Evolutionary conservation across 1,284 basidiomycete genomes (phyloP), one percentile per base, ranked within the genome.

Genomic region (Malassezia restricta): DNA sequence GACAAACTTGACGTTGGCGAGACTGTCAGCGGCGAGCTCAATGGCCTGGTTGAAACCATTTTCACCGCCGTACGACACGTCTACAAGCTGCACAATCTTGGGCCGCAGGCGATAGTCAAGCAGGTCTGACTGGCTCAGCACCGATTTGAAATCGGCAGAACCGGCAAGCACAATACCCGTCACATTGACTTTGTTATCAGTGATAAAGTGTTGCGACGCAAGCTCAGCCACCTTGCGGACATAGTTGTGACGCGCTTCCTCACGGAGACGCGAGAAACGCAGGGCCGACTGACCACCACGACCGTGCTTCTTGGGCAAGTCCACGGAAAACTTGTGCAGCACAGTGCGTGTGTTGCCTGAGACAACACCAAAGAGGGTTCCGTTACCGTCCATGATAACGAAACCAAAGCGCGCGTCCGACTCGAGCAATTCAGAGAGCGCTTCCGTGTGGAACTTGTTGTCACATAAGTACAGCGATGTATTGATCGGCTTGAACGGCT

Each of bases 241-340:
- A 74, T 99, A 99, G 77, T 98, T 99, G 83, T 98, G 92, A 52
- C 94, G 83, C 71, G 95, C 95, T 77, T 99, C 94, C 73, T 96
- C 94, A 75, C 94, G 87, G 54, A 99, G 83, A 82, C 94, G 92
- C 38, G 92, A 88, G 83, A 99, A 99, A 87, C 94, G 94, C 49
- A 98, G 80, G 29, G 94, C 94, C 56, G 94, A 99, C 77, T 99
- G 94, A 78, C 94, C 94, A 84, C 94, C 94, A 81, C 94, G 92
- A 65, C 90, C 90, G 76, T 98, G 94, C 80, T 99, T 99, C 79
- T 98, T 99, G 46, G 94, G 94, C 17, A 99, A 80, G 77, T 98
- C 94, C 73, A 99, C 94, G 33, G 86, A 90, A 77, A 99, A 94
- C 76, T 98, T 99, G 78, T 98, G 90, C 53, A 95, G 80, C 48